Conservation (phyloP, 768 basidiomycete species). For the Boletus tylopilopsis region DNA sequence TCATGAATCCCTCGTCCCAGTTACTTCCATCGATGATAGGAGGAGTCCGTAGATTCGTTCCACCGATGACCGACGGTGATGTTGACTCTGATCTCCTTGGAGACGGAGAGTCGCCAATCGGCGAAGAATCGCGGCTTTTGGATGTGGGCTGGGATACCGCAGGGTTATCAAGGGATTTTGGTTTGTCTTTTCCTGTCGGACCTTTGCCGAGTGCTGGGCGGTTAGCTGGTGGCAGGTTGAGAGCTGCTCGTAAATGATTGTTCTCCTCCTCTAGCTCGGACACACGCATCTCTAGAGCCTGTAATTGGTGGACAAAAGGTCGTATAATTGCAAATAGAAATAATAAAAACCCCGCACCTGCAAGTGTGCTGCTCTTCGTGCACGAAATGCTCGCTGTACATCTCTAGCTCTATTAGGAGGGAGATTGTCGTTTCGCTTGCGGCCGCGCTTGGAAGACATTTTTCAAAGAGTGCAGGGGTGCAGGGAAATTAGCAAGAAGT, state of each 20-base stretch:
- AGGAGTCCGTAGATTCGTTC: slow-evolving; percentile 31
- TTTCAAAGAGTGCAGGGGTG: slow-evolving; percentile 13
- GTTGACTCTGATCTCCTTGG: slow-evolving; percentile 35
- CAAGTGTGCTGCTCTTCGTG: slow-evolving; percentile 83
- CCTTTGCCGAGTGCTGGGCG: slow-evolving; percentile 75
- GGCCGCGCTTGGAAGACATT: slow-evolving; percentile 86
- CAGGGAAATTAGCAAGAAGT: slow-evolving; percentile 20
- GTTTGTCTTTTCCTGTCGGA: slow-evolving; percentile 84
- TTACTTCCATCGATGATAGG: slow-evolving; percentile 46
- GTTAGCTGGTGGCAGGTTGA: slow-evolving; percentile 71
- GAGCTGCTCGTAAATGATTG: slow-evolving; percentile 60
- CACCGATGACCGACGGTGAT: slow-evolving; percentile 32
- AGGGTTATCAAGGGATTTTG: slow-evolving; percentile 44
- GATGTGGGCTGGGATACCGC: slow-evolving; percentile 37
- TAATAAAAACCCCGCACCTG: slow-evolving; percentile 48
- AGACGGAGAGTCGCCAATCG: slow-evolving; percentile 50
- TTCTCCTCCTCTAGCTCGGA: slow-evolving; percentile 85
- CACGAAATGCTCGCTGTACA: slow-evolving; percentile 87
- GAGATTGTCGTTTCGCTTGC: slow-evolving; percentile 67
- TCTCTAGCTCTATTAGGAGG: slow-evolving; percentile 75
- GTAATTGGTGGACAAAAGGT: slow-evolving; percentile 29
- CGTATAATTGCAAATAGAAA: slow-evolving; percentile 39
- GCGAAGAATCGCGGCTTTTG: slow-evolving; percentile 64
- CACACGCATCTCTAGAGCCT: slow-evolving; percentile 82
- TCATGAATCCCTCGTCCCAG: slow-evolving; percentile 58